phyloP scores from a whole-genome alignment of 345 rosid genomes.

The Rhizophora mangle region DNA sequence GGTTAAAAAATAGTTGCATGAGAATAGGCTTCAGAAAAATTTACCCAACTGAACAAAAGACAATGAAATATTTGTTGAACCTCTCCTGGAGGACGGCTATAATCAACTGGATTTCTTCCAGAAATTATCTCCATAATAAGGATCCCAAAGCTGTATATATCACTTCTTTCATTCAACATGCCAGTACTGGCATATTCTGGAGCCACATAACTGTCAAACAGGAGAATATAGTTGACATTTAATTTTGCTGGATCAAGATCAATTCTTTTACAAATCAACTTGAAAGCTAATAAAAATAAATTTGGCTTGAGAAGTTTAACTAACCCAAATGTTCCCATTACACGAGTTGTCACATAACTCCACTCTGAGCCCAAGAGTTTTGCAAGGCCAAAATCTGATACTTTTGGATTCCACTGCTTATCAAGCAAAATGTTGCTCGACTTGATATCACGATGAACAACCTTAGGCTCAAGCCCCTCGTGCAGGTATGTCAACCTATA shows the following conservation, averaged over 20 bases:
- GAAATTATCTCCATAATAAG: conserved; percentile 89
- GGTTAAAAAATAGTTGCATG: conserved; percentile 1
- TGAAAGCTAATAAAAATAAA: neutral
- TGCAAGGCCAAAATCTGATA: conserved; percentile 86
- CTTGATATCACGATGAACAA: conserved; percentile 82
- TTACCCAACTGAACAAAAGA: conserved; percentile 4
- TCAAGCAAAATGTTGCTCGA: conserved; percentile 92
- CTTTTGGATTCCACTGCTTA: conserved; percentile 82
- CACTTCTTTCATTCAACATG: conserved; percentile 95
- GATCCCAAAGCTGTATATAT: conserved; percentile 90
- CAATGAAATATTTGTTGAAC: conserved; percentile 24
- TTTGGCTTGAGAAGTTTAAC: conserved; percentile 1
- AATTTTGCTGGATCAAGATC: neutral
- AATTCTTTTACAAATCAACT: neutral
- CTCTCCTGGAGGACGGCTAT: conserved; percentile 81
- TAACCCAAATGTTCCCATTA: conserved; percentile 69
- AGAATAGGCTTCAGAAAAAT: neutral
- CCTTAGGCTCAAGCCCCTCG: conserved; percentile 93
- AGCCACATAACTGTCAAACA: conserved; percentile 67
- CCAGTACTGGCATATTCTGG: conserved; percentile 99
- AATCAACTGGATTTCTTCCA: conserved; percentile 96
- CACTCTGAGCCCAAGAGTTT: conserved; percentile 82
- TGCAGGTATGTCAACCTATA: conserved; percentile 71
- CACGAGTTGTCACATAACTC: conserved; percentile 90
- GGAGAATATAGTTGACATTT: neutral